Conservation (phyloP, 2,329 filamentous ascomycete genomes). For the Chlorencoelia australis region DNA sequence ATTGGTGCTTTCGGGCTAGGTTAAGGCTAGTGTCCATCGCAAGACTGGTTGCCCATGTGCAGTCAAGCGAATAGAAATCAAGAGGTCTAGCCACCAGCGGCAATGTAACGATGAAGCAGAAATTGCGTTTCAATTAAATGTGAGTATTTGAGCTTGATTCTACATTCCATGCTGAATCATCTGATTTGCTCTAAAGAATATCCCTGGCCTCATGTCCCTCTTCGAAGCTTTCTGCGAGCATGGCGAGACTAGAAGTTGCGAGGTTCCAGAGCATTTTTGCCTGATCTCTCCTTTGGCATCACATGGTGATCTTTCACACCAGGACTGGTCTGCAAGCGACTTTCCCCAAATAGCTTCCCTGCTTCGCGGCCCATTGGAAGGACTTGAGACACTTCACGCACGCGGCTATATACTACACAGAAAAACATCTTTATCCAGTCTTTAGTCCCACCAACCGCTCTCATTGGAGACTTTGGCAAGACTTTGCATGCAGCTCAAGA, state of each 20-base stretch:
- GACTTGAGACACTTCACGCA: background rate
- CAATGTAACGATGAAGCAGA: no score
- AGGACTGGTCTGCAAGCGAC: background rate
- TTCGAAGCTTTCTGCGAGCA: background rate
- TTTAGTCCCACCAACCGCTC: background rate
- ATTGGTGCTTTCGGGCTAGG: no score
- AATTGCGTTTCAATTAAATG: background rate
- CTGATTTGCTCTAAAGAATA: background rate
- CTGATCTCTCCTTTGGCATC: no score
- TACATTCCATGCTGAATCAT: background rate
- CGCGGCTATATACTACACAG: background rate
- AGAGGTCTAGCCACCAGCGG: no score
- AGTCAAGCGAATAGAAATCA: no score
- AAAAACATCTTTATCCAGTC: background rate
- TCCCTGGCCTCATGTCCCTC: background rate
- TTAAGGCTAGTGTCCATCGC: no score
- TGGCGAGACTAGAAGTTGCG: background rate
- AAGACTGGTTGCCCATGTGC: no score
- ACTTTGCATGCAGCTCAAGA: background rate
- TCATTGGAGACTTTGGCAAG: background rate
- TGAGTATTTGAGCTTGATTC: background rate
- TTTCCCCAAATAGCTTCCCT: background rate
- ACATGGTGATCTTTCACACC: background rate
- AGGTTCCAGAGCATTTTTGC: background rate
- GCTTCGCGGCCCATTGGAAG: background rate